Percentiles rank a stretch among this genome's conserved stretches.
Evolutionary conservation across 2,329 filamentous ascomycete species (phyloP).

Genomic region (Fusarium tupiense): DNA sequence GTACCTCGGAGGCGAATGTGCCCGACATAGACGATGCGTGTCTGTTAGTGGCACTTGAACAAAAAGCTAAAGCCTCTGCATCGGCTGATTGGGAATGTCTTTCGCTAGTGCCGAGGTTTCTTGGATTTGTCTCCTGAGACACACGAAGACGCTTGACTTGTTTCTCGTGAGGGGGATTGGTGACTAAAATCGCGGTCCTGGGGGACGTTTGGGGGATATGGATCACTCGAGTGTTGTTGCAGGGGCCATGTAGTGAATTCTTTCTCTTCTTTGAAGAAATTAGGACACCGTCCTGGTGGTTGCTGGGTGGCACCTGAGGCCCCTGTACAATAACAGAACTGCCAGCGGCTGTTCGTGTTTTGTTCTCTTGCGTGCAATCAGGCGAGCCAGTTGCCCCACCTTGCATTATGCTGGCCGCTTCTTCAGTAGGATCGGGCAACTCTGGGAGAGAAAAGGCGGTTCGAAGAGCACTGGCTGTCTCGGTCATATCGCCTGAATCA

Average conservation of each 20-base stretch:
- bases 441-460: neutral
- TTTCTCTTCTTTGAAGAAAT: slow-evolving; percentile 25
- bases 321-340: neutral
- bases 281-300: neutral
- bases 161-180: slow-evolving; percentile 15
- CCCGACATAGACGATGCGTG: slow-evolving; percentile 17
- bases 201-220: neutral
- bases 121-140: slow-evolving; percentile 34
- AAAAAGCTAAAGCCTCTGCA: slow-evolving; percentile 17
- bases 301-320: neutral
- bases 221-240: neutral
- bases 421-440: neutral
- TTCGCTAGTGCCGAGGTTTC: neutral
- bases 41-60: slow-evolving; percentile 10
- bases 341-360: neutral
- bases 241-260: neutral
- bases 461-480: slow-evolving; percentile 33
- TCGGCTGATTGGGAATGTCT: slow-evolving; percentile 17
- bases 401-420: neutral
- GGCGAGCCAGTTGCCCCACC: neutral
- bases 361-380: neutral
- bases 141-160: slow-evolving; percentile 44
- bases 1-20: slow-evolving; percentile 29
- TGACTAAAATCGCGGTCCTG: neutral
- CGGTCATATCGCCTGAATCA: neutral